Evolutionary conservation across 495 filamentous ascomycete genomes (phyloP).

Genomic region (Neurospora tetraspora): DNA sequence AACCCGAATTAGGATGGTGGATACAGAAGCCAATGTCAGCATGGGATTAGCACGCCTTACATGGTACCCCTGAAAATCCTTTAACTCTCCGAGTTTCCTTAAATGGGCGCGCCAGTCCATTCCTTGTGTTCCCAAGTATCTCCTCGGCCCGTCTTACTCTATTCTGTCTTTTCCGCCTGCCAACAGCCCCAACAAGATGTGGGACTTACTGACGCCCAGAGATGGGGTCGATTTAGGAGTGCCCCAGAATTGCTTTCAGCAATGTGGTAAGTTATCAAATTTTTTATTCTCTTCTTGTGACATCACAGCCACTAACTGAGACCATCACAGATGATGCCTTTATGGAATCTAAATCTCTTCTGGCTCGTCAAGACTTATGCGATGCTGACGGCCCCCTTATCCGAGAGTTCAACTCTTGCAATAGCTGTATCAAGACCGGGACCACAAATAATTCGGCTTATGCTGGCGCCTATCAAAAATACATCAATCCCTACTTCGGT

Average conservation of each 20-base stretch:
- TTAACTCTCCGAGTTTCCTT: not conserved
- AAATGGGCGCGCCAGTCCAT: not conserved
- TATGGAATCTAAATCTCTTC: not conserved
- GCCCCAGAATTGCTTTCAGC: not conserved
- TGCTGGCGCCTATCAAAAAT: not conserved
- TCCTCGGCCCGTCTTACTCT: not conserved
- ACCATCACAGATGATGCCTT: not conserved
- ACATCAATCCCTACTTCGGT: not conserved
- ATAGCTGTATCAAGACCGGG: not conserved
- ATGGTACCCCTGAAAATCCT: not conserved
- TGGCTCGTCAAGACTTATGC: not conserved
- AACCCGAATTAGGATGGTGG: not conserved
- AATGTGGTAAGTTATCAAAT: not conserved
- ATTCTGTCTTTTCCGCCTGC: not conserved
- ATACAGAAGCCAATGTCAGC: not conserved
- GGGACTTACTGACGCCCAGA: not conserved
- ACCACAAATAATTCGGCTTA: not conserved
- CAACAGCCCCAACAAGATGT: not conserved
- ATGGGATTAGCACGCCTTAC: not conserved
- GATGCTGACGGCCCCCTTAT: not conserved
- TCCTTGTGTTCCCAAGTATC: not conserved
- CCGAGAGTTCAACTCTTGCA: not conserved
- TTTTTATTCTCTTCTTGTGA: not conserved
- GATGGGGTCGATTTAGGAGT: not conserved
- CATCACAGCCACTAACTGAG: not conserved